Evolutionary conservation across 176 grass and related monocot species (phyloP).

Genomic region (Chloris gayana): DNA sequence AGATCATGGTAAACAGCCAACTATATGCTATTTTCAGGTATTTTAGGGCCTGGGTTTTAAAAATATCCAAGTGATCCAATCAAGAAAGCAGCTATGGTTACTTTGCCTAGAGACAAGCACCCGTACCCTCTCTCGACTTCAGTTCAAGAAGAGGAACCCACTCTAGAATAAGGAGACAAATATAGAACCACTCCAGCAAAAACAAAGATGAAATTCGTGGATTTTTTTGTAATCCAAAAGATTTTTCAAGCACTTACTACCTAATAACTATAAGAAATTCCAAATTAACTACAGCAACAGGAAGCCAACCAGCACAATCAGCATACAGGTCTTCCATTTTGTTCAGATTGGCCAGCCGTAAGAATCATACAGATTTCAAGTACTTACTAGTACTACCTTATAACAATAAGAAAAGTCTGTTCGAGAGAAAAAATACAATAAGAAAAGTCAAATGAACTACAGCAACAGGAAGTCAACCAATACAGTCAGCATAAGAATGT

Average conservation of each 20-base stretch:
- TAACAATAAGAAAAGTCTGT: too few relatives aligned
- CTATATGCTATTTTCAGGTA: background rate
- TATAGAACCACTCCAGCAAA: background rate
- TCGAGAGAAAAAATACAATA: too few relatives aligned
- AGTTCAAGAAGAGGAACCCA: constrained; percentile 6
- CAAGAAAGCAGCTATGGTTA: background rate
- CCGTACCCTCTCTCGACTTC: background rate
- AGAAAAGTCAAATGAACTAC: too few relatives aligned
- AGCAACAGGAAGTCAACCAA: background rate
- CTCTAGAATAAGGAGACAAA: background rate
- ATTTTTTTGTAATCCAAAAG: background rate
- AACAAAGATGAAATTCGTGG: background rate
- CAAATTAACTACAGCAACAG: background rate
- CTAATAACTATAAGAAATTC: constrained; percentile 1
- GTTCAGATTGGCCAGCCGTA: background rate
- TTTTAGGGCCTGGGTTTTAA: background rate
- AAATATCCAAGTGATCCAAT: too few relatives aligned
- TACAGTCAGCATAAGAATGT: constrained; percentile 12
- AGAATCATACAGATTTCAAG: too few relatives aligned
- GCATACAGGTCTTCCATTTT: constrained; percentile 3
- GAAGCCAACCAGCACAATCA: background rate
- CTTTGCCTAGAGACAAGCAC: background rate
- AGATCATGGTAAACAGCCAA: background rate
- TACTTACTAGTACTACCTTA: too few relatives aligned
- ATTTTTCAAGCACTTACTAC: background rate